Conservation (phyloP, 2,329 filamentous ascomycete genomes). For the Colletotrichum sp. region DNA sequence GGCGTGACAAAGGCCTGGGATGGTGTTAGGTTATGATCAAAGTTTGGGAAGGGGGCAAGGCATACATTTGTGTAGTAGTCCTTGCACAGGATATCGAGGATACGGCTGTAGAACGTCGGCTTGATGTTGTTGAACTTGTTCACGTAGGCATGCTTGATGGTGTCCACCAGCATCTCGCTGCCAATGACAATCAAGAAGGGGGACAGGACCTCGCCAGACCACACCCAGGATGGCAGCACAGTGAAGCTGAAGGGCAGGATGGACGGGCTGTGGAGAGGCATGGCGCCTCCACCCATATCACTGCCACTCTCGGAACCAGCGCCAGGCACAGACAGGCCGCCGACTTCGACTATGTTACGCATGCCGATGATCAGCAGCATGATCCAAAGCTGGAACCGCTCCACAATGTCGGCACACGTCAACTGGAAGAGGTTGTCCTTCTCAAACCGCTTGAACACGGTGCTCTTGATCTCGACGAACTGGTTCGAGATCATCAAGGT, state of each 20-base stretch:
- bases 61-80: constrained; percentile 95
- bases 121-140: constrained; percentile 99
- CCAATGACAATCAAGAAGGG: constrained; percentile 94
- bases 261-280: constrained; percentile 70
- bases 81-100: constrained; percentile 92
- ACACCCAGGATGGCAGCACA: constrained; percentile 78
- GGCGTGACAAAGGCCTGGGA: constrained; percentile 84
- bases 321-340: constrained; percentile 73
- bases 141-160: constrained; percentile 97
- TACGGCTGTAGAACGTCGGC: constrained; percentile 85
- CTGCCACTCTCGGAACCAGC: constrained; percentile 53
- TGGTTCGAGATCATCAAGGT: constrained; percentile 95
- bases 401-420: constrained; percentile 94
- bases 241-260: constrained; percentile 92
- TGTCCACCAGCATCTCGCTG: constrained; percentile 96
- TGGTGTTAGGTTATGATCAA: background rate
- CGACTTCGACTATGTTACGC: constrained; percentile 95
- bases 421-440: constrained; percentile 98
- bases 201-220: constrained; percentile 84
- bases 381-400: constrained; percentile 96
- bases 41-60: background rate
- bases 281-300: constrained; percentile 57
- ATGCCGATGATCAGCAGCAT: constrained; percentile 97
- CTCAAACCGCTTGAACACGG: constrained; percentile 98
- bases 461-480: constrained; percentile 98